Conservation (phyloP, 2,329 filamentous ascomycete species). For the Fusarium torreyae region DNA sequence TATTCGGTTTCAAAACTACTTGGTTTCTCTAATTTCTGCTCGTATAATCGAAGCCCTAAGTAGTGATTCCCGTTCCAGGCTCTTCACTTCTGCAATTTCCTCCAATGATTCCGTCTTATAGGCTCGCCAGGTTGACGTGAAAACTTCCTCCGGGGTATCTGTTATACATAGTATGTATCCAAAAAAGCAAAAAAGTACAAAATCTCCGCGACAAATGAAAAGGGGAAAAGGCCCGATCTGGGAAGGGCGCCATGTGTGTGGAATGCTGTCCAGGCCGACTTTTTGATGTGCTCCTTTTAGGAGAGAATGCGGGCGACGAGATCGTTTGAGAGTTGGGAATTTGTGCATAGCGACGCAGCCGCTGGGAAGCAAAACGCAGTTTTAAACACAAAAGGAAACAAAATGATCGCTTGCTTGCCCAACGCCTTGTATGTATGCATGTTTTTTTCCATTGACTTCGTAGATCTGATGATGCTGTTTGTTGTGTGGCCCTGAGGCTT, state of each 20-base stretch:
- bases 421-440: conserved; percentile 48
- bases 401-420: conserved; percentile 47
- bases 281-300: conserved; percentile 12
- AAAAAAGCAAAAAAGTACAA: conserved; percentile 37
- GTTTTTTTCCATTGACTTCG: conserved; percentile 35
- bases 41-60: background rate
- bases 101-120: conserved; percentile 37
- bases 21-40: conserved; percentile 12
- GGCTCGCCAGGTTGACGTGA: conserved; percentile 36
- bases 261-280: conserved; percentile 32
- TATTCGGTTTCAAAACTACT: conserved; percentile 38
- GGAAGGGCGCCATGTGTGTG: conserved; percentile 14
- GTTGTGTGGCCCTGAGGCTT: conserved; percentile 38
- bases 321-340: conserved; percentile 35
- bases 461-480: conserved; percentile 35
- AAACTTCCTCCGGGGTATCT: conserved; percentile 50
- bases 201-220: conserved; percentile 46
- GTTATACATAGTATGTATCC: conserved; percentile 49
- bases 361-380: conserved; percentile 34
- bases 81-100: conserved; percentile 21
- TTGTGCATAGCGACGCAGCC: conserved; percentile 27
- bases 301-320: conserved; percentile 3
- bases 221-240: conserved; percentile 20
- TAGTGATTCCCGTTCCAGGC: background rate
- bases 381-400: conserved; percentile 31